These are phyloP conservation scores for Plenodomus biglobosus DNA, from an alignment of 2,329 filamentous ascomycete genomes.

Conservation along the genomic window DNA sequence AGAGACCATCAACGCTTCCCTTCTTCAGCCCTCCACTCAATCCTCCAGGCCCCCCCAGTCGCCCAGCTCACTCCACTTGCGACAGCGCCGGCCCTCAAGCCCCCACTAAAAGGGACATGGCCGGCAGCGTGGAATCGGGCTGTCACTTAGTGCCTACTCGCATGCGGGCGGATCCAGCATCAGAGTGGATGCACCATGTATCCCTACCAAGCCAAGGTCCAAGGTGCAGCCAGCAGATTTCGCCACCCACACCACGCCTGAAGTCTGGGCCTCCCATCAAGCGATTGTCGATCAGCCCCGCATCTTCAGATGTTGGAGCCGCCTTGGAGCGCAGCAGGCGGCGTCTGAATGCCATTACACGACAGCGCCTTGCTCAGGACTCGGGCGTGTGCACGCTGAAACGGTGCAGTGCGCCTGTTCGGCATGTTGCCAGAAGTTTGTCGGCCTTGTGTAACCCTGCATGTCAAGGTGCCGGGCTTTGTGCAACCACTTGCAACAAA, in stretches of 20 bases:
- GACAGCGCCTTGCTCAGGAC: neutral
- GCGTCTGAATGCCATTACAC: neutral
- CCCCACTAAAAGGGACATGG: constrained; percentile 9
- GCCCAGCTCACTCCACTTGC: constrained; percentile 8
- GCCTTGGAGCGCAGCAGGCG: constrained; percentile 1
- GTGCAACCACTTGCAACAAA: neutral
- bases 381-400: neutral
- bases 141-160: constrained; percentile 24
- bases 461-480: constrained; percentile 6
- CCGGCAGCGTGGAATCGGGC: constrained; percentile 33
- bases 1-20: no score
- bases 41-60: neutral
- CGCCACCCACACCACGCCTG: constrained; percentile 18
- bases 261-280: constrained; percentile 19
- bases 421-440: constrained; percentile 1
- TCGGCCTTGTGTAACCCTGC: constrained; percentile 19
- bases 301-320: constrained; percentile 17
- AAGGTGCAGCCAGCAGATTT: constrained; percentile 13
- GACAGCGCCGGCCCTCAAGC: constrained; percentile 6
- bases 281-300: constrained; percentile 23
- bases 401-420: neutral
- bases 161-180: constrained; percentile 20
- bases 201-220: constrained; percentile 13
- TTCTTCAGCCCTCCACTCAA: neutral
- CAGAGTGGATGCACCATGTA: constrained; percentile 6